Conservation (phyloP, 2,329 filamentous ascomycete species). For the Cladosporium velox region DNA sequence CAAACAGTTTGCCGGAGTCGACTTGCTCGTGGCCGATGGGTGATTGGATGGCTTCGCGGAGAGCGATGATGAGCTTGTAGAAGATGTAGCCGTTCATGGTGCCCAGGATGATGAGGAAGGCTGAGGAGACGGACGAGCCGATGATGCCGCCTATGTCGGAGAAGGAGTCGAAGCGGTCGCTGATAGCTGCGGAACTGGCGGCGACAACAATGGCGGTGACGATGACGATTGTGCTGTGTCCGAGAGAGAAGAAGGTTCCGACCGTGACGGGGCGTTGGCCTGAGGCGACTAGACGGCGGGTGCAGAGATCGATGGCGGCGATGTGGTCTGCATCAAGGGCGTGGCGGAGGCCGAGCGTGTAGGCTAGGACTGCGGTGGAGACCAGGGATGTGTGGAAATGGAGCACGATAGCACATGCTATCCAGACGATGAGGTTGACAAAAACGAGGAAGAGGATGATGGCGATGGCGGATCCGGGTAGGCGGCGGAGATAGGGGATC, state of each 20-base stretch:
- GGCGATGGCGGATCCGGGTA: conserved; percentile 59
- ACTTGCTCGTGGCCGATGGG: conserved; percentile 42
- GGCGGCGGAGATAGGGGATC: conserved; percentile 56
- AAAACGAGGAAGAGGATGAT: conserved; percentile 57
- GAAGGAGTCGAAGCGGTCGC: conserved; percentile 78
- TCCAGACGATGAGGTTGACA: conserved; percentile 61
- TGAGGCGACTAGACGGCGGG: conserved; percentile 79
- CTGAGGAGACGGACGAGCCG: conserved; percentile 82
- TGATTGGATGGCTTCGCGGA: conserved; percentile 61
- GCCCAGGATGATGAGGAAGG: conserved; percentile 79
- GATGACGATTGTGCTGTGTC: conserved; percentile 91
- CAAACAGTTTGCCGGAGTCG: conserved; percentile 55
- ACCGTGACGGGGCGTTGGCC: conserved; percentile 87
- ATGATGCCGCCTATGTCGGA: conserved; percentile 81
- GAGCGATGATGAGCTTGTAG: conserved; percentile 69
- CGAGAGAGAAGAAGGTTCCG: conserved; percentile 90
- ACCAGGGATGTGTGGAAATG: conserved; percentile 58
- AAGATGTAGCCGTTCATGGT: conserved; percentile 85
- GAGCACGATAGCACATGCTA: conserved; percentile 58
- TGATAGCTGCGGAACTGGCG: conserved; percentile 81
- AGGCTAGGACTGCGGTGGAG: conserved; percentile 79
- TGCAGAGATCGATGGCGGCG: conserved; percentile 92
- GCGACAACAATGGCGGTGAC: conserved; percentile 90
- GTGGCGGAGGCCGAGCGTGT: conserved; percentile 86
- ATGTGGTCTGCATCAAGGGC: conserved; percentile 98